These are phyloP conservation scores for Trypanosoma cruzi DNA, from an alignment of 208 protist species.

Conservation along the genomic window DNA sequence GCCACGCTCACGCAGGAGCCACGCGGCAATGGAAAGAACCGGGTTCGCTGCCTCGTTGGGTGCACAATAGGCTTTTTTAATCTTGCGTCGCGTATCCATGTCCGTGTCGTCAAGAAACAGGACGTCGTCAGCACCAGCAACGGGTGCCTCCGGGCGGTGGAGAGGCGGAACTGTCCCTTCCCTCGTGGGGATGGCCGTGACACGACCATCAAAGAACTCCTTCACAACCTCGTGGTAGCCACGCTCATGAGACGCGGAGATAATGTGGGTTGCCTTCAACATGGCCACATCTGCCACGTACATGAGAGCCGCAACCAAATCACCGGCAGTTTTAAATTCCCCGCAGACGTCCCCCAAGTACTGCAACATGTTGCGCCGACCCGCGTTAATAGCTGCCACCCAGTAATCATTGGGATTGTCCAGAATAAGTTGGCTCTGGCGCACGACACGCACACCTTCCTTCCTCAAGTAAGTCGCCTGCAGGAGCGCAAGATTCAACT, in stretches of 20 bases:
- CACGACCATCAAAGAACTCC: constrained; percentile 53
- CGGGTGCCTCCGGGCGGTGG: constrained; percentile 64
- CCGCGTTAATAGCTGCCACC: constrained; percentile 89
- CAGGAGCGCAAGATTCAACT: constrained; percentile 68
- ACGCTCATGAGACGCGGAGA: constrained; percentile 49
- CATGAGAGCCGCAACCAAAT: constrained; percentile 85
- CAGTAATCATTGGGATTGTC: constrained; percentile 85
- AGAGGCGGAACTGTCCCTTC: constrained; percentile 77
- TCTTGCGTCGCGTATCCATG: constrained; percentile 95
- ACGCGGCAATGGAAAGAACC: constrained; percentile 86
- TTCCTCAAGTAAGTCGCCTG: constrained; percentile 47
- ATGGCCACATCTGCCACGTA: constrained; percentile 60
- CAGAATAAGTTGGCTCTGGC: constrained; percentile 82
- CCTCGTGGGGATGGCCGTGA: constrained; percentile 33
- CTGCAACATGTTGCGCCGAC: constrained; percentile 67
- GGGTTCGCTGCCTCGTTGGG: constrained; percentile 88
- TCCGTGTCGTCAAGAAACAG: constrained; percentile 98
- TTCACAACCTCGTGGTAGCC: constrained; percentile 40
- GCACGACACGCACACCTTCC: constrained; percentile 58
- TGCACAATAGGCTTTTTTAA: constrained; percentile 96
- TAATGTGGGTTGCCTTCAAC: constrained; percentile 74
- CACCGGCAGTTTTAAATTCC: constrained; percentile 76
- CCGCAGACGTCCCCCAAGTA: constrained; percentile 70
- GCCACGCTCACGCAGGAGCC: constrained; percentile 42
- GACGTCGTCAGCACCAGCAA: constrained; percentile 92